Percentiles rank a stretch among this genome's conserved stretches.
Evolutionary conservation across 192 early-diverging fungal genomes (phyloP).

Genomic region (Backusella psychrophila): DNA sequence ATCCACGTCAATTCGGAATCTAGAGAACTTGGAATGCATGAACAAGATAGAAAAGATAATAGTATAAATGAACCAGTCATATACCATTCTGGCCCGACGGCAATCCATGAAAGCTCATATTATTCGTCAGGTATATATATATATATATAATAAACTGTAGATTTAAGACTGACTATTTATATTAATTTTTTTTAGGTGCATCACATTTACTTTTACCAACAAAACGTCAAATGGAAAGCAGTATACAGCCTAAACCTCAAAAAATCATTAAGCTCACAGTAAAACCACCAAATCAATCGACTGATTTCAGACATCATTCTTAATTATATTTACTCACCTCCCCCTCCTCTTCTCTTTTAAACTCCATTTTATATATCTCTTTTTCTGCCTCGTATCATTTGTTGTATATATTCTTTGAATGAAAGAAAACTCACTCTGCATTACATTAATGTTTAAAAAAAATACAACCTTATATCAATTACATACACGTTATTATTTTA

Average conservation of each 20-base stretch:
- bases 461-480: not conserved
- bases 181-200: not conserved
- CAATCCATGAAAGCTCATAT: not conserved
- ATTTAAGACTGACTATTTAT: not conserved
- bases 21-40: not conserved
- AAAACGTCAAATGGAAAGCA: not conserved
- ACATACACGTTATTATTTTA: not conserved
- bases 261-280: constrained; percentile 11
- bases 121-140: not conserved
- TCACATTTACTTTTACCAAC: not conserved
- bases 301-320: constrained; percentile 1
- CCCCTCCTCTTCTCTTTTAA: not conserved
- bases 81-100: not conserved
- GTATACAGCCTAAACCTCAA: not conserved
- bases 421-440: not conserved
- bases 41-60: not conserved
- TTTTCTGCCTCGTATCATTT: not conserved
- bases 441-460: not conserved
- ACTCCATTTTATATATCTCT: not conserved
- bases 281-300: not conserved
- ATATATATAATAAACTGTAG: not conserved
- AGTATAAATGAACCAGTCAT: not conserved
- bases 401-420: constrained; percentile 2
- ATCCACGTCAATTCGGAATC: constrained; percentile 11
- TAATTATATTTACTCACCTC: not conserved